A percentile compares a stretch with the other conserved stretches of the same genome.
These are phyloP conservation scores for Candida ortonii DNA, from an alignment of 805 yeast genomes.

Conservation along the genomic window DNA sequence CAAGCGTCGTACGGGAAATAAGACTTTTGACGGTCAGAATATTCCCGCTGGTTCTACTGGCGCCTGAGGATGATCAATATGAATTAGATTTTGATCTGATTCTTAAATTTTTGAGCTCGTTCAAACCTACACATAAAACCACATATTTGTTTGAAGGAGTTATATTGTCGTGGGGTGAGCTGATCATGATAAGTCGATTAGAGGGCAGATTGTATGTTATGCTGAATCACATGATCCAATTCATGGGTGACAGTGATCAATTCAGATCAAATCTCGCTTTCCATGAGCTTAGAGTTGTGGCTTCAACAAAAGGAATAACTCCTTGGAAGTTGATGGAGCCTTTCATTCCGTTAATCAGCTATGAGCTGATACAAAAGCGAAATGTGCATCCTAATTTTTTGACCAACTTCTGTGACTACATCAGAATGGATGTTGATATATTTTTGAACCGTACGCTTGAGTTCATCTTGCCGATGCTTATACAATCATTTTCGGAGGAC, in stretches of 20 bases:
- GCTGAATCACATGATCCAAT: conserved; percentile 61
- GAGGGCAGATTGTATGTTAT: conserved; percentile 70
- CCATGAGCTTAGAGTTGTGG: conserved; percentile 57
- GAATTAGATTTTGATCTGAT: conserved; percentile 45
- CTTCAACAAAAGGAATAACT: conserved; percentile 54
- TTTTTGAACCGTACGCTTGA: conserved; percentile 68
- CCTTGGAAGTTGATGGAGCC: conserved; percentile 83
- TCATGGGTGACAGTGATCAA: conserved; percentile 60
- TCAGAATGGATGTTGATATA: conserved; percentile 58
- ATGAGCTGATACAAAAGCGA: conserved; percentile 55
- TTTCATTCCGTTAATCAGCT: conserved; percentile 68
- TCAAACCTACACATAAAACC: conserved; percentile 35
- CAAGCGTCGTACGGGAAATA: conserved; percentile 49
- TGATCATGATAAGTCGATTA: conserved; percentile 52
- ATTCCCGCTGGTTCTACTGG: conserved; percentile 50
- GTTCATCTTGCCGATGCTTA: conserved; percentile 72
- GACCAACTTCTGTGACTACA: conserved; percentile 57
- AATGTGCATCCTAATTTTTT: conserved; percentile 51
- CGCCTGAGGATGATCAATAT: conserved; percentile 38
- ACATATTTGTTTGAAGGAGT: conserved; percentile 55
- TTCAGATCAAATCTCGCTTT: conserved; percentile 69
- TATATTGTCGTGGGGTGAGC: conserved; percentile 59
- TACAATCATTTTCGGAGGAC: conserved; percentile 63
- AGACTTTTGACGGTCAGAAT: conserved; percentile 51
- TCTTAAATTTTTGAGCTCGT: conserved; percentile 40